Conservation (phyloP, 2,329 filamentous ascomycete species). For the Coniochaeta sp. region DNA sequence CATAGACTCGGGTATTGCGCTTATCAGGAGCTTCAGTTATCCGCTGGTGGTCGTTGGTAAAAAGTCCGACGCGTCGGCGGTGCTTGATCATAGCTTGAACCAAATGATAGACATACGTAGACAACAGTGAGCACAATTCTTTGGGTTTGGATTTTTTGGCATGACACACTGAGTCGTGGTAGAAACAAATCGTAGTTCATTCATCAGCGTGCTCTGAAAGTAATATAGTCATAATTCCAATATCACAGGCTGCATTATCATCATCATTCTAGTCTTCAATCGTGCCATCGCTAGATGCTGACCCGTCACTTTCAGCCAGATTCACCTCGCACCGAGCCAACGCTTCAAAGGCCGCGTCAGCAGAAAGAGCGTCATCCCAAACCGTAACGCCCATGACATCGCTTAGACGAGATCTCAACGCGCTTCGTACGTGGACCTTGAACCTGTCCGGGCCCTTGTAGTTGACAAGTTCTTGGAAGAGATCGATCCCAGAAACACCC, state of each 20-base stretch:
- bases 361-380: neutral
- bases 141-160: too few relatives aligned
- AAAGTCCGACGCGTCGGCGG: too few relatives aligned
- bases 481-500: constrained; percentile 5
- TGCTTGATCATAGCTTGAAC: too few relatives aligned
- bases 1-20: too few relatives aligned
- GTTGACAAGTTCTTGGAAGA: constrained; percentile 4
- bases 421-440: constrained; percentile 1
- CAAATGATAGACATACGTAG: too few relatives aligned
- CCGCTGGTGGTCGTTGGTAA: too few relatives aligned
- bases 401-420: neutral
- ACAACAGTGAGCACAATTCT: too few relatives aligned
- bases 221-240: neutral
- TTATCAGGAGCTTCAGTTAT: too few relatives aligned
- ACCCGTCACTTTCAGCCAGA: neutral
- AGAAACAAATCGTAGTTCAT: neutral
- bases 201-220: neutral
- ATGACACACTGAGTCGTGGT: too few relatives aligned
- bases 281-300: neutral
- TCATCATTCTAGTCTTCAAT: neutral
- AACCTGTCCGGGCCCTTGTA: constrained; percentile 5
- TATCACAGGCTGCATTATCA: neutral
- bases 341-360: neutral
- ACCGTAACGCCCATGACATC: neutral
- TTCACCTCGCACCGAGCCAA: neutral